phyloP scores from a whole-genome alignment of 2,329 filamentous ascomycete genomes.

The Westerdykella aurantiaca region DNA sequence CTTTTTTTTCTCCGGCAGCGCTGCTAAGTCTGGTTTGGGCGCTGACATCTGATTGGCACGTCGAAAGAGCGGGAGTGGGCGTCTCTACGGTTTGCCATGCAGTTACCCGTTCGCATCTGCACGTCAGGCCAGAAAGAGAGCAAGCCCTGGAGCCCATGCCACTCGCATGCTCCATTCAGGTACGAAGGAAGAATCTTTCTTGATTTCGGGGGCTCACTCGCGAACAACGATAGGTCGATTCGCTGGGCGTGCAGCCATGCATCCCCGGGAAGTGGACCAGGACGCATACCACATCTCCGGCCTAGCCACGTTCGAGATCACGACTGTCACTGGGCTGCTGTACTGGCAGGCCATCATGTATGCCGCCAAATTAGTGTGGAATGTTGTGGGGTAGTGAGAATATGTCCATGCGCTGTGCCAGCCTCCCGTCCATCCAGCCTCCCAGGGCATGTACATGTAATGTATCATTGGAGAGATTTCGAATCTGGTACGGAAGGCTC shows the following conservation, averaged over 20 bases:
- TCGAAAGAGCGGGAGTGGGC: too few species aligned
- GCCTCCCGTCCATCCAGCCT: too few species aligned
- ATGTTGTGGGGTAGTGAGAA: too few species aligned
- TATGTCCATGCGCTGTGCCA: too few species aligned
- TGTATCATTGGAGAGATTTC: too few species aligned
- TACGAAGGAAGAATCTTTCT: conserved; percentile 19
- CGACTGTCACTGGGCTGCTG: conserved; percentile 13
- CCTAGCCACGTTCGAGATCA: conserved; percentile 20
- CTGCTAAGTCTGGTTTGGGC: too few species aligned
- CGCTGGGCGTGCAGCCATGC: conserved; percentile 3
- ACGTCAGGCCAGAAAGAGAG: conserved; percentile 25
- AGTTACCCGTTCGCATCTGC: conserved; percentile 24
- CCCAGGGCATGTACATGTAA: too few species aligned
- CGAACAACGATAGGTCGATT: conserved; percentile 10
- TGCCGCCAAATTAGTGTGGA: too few species aligned
- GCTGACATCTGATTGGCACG: too few species aligned
- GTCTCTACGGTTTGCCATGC: conserved; percentile 21
- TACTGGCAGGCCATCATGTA: not conserved
- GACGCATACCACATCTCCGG: conserved; percentile 6
- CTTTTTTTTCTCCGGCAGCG: too few species aligned
- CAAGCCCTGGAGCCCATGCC: not conserved
- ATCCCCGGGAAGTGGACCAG: conserved; percentile 13
- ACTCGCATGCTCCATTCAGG: too few species aligned
- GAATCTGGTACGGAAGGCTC: too few species aligned
- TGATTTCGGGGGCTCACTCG: not conserved